These are phyloP conservation scores for Ogataea pini DNA, from an alignment of 805 yeast genomes.

Conservation along the genomic window DNA sequence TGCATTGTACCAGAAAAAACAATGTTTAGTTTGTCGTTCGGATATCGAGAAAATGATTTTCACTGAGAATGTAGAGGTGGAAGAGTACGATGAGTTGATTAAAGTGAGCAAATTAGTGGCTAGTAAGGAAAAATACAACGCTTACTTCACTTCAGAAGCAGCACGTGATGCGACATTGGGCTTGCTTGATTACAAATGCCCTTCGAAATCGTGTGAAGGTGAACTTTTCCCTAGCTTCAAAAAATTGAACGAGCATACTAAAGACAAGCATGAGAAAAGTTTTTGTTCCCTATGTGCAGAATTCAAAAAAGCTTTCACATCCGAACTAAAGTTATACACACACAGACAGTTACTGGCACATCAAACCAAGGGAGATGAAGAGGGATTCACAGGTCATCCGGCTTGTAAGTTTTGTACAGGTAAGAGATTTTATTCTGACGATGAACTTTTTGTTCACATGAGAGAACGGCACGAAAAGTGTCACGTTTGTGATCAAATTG, in stretches of 20 bases:
- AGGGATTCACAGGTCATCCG: conserved; percentile 89
- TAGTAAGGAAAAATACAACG: conserved; percentile 47
- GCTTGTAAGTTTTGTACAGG: conserved; percentile 77
- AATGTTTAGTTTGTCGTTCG: conserved; percentile 84
- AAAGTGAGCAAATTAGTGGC: conserved; percentile 21
- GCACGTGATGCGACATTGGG: conserved; percentile 50
- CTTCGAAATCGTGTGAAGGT: conserved; percentile 34
- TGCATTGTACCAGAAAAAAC: conserved; percentile 68
- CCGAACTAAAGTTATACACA: conserved; percentile 65
- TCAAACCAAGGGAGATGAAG: conserved; percentile 68
- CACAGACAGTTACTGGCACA: conserved; percentile 67
- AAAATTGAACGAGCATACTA: conserved; percentile 64
- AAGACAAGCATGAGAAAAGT: conserved; percentile 57
- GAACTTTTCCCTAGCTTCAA: conserved; percentile 49
- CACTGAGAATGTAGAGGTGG: conserved; percentile 49
- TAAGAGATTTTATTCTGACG: conserved; percentile 79
- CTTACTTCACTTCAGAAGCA: conserved; percentile 58
- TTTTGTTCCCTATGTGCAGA: conserved; percentile 76
- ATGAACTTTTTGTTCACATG: conserved; percentile 80
- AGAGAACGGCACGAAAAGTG: conserved; percentile 86
- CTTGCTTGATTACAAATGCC: conserved; percentile 59
- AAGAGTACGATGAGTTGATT: conserved; percentile 33
- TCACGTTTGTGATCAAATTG: conserved; percentile 77
- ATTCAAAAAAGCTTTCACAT: conserved; percentile 75
- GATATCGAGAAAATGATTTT: conserved; percentile 60